Percentiles rank a stretch among this genome's conserved stretches.
Conservation (phyloP, 257 asterid species). For the Thymus mandschuricus region DNA sequence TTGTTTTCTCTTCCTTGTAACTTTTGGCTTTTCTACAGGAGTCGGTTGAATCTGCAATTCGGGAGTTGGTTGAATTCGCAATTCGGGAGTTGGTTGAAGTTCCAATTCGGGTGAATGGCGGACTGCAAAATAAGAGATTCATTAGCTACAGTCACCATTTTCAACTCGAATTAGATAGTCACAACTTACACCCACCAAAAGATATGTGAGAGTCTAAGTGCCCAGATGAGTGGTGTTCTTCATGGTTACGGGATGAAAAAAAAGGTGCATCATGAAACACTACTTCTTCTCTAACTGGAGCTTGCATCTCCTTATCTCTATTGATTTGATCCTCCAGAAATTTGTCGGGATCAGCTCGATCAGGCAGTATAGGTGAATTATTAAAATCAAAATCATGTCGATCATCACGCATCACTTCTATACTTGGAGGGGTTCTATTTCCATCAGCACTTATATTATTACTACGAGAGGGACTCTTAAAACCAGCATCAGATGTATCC, state of each 20-base stretch:
- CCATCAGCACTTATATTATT: slow-evolving; percentile 29
- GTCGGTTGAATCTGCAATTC: slow-evolving; percentile 50
- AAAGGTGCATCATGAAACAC: slow-evolving; percentile 43
- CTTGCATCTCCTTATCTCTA: slow-evolving; percentile 41
- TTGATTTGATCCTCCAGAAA: slow-evolving; percentile 58
- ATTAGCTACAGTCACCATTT: background rate
- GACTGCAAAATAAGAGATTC: slow-evolving; percentile 38
- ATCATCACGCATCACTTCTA: slow-evolving; percentile 64
- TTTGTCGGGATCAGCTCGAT: slow-evolving; percentile 60
- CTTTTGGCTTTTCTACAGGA: slow-evolving; percentile 49
- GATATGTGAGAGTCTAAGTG: slow-evolving; percentile 36
- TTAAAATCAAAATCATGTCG: slow-evolving; percentile 40
- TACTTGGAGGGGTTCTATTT: slow-evolving; percentile 47
- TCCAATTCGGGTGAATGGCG: slow-evolving; percentile 53
- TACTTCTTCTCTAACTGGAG: slow-evolving; percentile 47
- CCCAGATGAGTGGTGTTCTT: slow-evolving; percentile 41
- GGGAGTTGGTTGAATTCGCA: slow-evolving; percentile 59
- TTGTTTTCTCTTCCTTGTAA: slow-evolving; percentile 56
- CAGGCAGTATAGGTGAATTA: slow-evolving; percentile 49
- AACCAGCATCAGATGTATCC: slow-evolving; percentile 29
- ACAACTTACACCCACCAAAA: slow-evolving; percentile 52
- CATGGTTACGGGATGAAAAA: slow-evolving; percentile 44
- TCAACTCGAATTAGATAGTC: background rate
- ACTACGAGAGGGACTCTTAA: slow-evolving; percentile 36
- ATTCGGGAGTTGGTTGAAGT: slow-evolving; percentile 55